A percentile compares a stretch with the other conserved stretches of the same genome.
phyloP scores from a whole-genome alignment of 192 early-diverging fungal species.

The Coemansia pectinata region DNA sequence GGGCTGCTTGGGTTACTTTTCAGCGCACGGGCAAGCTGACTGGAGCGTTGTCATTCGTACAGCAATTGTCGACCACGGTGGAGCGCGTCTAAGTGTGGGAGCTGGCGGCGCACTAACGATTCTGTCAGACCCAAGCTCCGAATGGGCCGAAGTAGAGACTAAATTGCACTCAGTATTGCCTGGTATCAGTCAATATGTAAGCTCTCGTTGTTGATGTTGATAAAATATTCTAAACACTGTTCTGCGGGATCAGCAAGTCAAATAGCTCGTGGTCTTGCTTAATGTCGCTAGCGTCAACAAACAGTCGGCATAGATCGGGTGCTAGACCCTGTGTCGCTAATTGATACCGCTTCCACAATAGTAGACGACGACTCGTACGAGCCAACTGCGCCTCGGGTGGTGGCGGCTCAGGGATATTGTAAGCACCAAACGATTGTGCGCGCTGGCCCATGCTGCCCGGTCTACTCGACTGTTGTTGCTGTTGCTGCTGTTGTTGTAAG shows the following conservation, averaged over 20 bases:
- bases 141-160: conserved; percentile 85
- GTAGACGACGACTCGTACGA: conserved; percentile 29
- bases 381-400: conserved; percentile 49
- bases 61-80: conserved; percentile 58
- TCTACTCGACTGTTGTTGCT: conserved; percentile 13
- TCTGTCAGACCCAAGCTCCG: conserved; percentile 80
- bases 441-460: background rate
- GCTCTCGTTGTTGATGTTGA: background rate
- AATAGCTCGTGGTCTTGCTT: conserved; percentile 32
- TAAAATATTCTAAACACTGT: background rate
- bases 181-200: conserved; percentile 8
- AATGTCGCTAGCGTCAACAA: conserved; percentile 52
- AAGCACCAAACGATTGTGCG: conserved; percentile 16
- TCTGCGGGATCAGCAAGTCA: conserved; percentile 17
- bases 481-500: background rate
- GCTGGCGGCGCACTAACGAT: conserved; percentile 93
- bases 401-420: conserved; percentile 50
- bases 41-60: conserved; percentile 94
- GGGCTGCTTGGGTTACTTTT: conserved; percentile 88
- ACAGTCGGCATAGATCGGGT: conserved; percentile 34
- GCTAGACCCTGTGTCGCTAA: conserved; percentile 29
- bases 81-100: conserved; percentile 67
- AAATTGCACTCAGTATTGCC: conserved; percentile 57
- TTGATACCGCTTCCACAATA: conserved; percentile 42
- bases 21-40: conserved; percentile 61